These are phyloP conservation scores for Salix viminalis DNA, from an alignment of 345 rosid genomes.

Conservation along the genomic window DNA sequence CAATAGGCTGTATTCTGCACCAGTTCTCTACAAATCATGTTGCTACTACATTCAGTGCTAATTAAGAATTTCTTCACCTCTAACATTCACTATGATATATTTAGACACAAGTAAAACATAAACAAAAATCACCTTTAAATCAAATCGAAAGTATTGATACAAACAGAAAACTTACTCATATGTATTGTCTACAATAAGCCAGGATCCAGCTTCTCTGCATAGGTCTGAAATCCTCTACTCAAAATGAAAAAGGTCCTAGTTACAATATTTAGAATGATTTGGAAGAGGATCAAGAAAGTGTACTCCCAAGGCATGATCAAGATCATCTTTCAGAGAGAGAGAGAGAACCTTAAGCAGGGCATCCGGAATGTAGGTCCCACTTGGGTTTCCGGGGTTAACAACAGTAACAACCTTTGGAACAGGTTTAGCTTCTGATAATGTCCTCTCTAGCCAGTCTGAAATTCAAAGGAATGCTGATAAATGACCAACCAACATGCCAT, in stretches of 20 bases:
- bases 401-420: slow-evolving; percentile 87
- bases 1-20: neutral
- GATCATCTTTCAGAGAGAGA: neutral
- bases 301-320: neutral
- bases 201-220: slow-evolving; percentile 78
- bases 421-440: slow-evolving; percentile 58
- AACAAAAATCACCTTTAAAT: neutral
- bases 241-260: slow-evolving; percentile 19
- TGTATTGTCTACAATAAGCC: slow-evolving; percentile 97
- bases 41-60: neutral
- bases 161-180: slow-evolving; percentile 68
- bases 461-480: slow-evolving; percentile 14
- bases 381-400: slow-evolving; percentile 95
- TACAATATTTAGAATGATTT: slow-evolving; percentile 1
- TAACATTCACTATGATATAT: neutral
- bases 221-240: slow-evolving; percentile 78
- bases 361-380: slow-evolving; percentile 86
- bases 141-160: neutral
- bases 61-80: neutral
- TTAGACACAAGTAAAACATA: neutral
- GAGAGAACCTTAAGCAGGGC: slow-evolving; percentile 64
- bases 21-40: neutral
- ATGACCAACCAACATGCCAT: neutral
- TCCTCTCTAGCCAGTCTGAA: slow-evolving; percentile 85
- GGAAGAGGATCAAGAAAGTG: slow-evolving; percentile 7